phyloP scores from a whole-genome alignment of 345 rosid species.

The Lepidium aucheri region DNA sequence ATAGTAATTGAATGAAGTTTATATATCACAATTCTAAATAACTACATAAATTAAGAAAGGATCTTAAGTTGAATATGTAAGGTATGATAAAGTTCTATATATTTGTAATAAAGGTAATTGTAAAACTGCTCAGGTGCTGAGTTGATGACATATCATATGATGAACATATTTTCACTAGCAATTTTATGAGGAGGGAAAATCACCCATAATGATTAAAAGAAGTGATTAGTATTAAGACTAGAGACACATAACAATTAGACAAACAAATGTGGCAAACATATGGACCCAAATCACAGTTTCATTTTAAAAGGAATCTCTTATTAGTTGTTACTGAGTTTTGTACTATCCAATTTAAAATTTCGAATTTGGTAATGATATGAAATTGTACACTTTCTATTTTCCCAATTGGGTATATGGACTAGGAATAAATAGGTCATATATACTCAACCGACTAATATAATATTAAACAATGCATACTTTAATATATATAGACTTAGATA shows the following conservation, averaged over 20 bases:
- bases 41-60: neutral
- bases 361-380: constrained; percentile 7
- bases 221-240: constrained; percentile 25
- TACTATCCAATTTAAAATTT: constrained; percentile 7
- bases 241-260: constrained; percentile 22
- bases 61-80: neutral
- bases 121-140: constrained; percentile 5
- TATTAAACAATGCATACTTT: too few species aligned
- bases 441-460: constrained; percentile 1
- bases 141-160: constrained; percentile 13
- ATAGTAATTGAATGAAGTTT: too few species aligned
- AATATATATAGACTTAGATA: too few species aligned
- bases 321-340: constrained; percentile 11
- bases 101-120: neutral
- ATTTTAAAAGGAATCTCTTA: constrained; percentile 6
- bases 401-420: constrained; percentile 63
- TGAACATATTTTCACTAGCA: constrained; percentile 1
- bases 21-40: neutral
- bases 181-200: constrained; percentile 11
- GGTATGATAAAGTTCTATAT: neutral
- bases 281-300: constrained; percentile 33
- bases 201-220: constrained; percentile 17
- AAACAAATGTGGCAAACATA: constrained; percentile 44
- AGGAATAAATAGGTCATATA: constrained; percentile 24
- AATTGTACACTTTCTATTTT: constrained; percentile 33